Evolutionary conservation across 2,329 filamentous ascomycete genomes (phyloP).

Genomic region (Sclerotinia sclerotiorum): DNA sequence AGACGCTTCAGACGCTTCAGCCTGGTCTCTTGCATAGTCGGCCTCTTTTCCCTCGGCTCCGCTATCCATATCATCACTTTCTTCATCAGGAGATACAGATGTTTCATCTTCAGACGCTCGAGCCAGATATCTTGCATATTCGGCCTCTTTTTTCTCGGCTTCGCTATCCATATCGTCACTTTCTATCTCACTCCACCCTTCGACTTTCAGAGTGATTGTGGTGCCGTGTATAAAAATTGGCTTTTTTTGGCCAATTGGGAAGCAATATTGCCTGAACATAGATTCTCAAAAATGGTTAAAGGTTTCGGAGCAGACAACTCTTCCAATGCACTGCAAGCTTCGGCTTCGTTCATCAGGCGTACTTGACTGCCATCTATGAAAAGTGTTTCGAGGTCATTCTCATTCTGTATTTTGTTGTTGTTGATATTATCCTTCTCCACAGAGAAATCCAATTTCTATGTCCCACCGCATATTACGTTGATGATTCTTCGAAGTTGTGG

Average conservation of each 20-base stretch:
- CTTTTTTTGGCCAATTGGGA: background rate
- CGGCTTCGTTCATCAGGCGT: background rate
- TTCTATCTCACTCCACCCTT: background rate
- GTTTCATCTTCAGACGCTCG: too few relatives aligned
- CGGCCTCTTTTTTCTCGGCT: background rate
- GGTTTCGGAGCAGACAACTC: background rate
- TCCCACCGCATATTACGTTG: background rate
- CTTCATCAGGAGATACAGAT: too few relatives aligned
- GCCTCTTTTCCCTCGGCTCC: too few relatives aligned
- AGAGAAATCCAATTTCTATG: background rate
- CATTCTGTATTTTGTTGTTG: too few relatives aligned
- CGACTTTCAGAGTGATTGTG: background rate
- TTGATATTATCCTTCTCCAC: background rate
- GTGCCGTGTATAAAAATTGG: background rate
- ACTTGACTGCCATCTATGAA: background rate
- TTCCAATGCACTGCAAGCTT: background rate
- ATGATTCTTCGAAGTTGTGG: conserved; percentile 2
- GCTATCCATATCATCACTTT: too few relatives aligned
- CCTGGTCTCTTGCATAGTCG: too few relatives aligned
- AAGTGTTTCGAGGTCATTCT: background rate
- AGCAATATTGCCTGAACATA: background rate
- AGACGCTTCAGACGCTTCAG: too few relatives aligned
- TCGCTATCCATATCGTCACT: background rate
- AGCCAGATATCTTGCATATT: too few relatives aligned
- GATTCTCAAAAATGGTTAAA: background rate